Base-by-base conservation (phyloP, 345 rosid genomes). In the Ceriops tagal region DNA sequence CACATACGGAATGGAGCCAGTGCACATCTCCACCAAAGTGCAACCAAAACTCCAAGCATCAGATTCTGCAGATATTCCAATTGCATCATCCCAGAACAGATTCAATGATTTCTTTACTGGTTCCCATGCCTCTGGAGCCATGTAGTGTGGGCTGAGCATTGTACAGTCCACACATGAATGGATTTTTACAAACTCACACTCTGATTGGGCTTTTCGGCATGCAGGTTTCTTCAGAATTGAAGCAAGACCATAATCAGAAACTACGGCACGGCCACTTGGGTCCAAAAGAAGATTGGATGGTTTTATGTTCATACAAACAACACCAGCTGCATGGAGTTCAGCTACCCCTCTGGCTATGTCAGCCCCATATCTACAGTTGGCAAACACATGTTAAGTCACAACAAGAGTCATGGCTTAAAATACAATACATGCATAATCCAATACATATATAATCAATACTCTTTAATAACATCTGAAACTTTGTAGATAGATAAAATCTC, bases 31-130 rank as follows among this genome's bases (percentile, higher is more conserved):
- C 72, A 95, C 96, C 83, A 95, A 81, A 51, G 99, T 90, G 77
- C 99, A 95, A 72, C 97, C 97, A 81, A 95, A 95, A 83, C 97
- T 92, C 99, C 97, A 95, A 53, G 99, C 96, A 86, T 95, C 99
- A 28, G 99, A 91, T 71, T 92, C 96, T 34, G 82, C 81, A 53
- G 96, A 92, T 78, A 92, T 88, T 67, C 92, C 97, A 34, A 86
- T 83, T 62, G 90, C 92, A 77, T 90, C 99, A 76, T 90, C 97
- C 96, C 97, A 92, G 78, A 95, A 93, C 49, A 88, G 81, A 80
- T 89, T 84, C 77, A 89, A 68, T 1, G 96, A 80, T 81, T 93
- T 93, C 83, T 87, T 95, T 58, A 87, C 93, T 1, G 99, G 99
- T 77, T 88, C 99, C 99, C 97, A 95, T 66, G 91, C 97, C 88